phyloP scores from a whole-genome alignment of 78 protist species.

The Emiliania huxleyi region DNA sequence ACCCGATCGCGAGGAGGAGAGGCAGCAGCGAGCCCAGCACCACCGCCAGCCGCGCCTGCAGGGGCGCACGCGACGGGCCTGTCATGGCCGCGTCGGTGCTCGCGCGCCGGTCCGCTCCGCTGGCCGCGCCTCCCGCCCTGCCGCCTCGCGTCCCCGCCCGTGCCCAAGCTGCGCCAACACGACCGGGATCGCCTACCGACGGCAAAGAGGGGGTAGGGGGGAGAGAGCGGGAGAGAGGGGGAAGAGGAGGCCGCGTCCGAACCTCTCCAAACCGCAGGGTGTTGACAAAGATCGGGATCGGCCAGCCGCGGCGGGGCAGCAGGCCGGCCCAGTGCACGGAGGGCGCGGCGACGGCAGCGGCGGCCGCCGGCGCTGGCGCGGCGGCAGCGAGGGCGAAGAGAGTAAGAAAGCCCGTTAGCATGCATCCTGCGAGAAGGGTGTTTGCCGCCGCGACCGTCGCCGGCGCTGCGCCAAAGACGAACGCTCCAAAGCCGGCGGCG shows the following conservation, averaged over 20 bases:
- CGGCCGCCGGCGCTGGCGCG: neutral
- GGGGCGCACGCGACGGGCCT: no score
- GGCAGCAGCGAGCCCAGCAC: neutral
- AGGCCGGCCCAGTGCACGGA: neutral
- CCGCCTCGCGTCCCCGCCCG: neutral
- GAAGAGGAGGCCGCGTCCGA: no score
- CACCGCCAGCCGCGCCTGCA: neutral
- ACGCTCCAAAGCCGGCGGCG: neutral
- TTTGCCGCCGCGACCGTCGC: neutral
- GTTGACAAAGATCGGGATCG: neutral
- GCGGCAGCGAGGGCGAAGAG: neutral
- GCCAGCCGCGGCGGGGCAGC: neutral
- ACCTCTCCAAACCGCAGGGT: neutral
- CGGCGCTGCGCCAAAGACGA: neutral
- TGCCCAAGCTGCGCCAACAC: neutral
- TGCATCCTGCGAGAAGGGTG: neutral
- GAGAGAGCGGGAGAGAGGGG: no score
- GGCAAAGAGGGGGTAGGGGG: no score
- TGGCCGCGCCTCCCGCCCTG: neutral
- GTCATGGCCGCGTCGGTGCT: neutral
- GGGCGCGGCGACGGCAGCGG: no score
- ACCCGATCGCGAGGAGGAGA: neutral
- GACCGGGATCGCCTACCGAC: neutral
- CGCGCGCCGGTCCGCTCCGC: neutral
- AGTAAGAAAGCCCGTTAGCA: no score